phyloP scores from a whole-genome alignment of 257 asterid genomes.

The Nicotiana noctiflora region DNA sequence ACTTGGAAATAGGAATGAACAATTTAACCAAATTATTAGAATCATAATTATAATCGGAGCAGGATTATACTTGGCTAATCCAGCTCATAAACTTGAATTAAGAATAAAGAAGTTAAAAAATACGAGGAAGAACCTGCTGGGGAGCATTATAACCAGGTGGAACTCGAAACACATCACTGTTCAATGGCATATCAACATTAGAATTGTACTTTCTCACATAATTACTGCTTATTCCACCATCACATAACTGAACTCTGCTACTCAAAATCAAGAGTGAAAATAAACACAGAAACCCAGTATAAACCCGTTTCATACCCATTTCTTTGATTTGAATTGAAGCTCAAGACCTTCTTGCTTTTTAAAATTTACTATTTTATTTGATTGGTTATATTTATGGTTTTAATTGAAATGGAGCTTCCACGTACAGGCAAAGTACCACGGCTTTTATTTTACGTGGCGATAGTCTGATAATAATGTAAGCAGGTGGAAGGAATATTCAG shows the following conservation, averaged over 20 bases:
- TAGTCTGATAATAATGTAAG: background rate
- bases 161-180: conserved; percentile 48
- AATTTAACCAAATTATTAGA: background rate
- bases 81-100: background rate
- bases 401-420: background rate
- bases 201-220: conserved; percentile 29
- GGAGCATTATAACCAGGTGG: conserved; percentile 67
- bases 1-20: background rate
- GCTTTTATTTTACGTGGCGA: background rate
- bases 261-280: background rate
- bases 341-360: background rate
- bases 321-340: background rate
- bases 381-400: background rate
- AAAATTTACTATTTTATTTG: background rate
- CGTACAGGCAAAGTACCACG: background rate
- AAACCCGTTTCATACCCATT: background rate
- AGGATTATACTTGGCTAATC: background rate
- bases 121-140: conserved; percentile 32
- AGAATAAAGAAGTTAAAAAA: background rate
- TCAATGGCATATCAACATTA: conserved; percentile 49
- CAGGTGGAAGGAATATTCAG: background rate
- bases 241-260: conserved; percentile 5
- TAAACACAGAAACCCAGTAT: background rate
- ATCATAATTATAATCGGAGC: too few relatives aligned
- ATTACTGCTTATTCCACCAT: conserved; percentile 39